Conservation (phyloP, 345 rosid genomes). For the Brassica napus region DNA sequence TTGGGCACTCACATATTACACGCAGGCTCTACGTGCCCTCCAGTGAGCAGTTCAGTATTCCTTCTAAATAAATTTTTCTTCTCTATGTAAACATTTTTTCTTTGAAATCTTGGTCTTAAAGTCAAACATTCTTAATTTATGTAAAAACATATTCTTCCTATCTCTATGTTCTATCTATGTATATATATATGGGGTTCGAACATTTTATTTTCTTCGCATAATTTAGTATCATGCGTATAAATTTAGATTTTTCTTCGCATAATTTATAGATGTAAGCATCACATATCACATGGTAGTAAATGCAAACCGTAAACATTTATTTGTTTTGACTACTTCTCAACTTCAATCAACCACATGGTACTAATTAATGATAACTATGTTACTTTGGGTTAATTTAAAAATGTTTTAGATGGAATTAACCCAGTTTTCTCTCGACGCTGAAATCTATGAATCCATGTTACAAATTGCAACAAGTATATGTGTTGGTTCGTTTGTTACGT, state of each 20-base stretch:
- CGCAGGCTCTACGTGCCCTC: not conserved
- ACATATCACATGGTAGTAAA: not conserved
- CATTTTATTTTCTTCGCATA: no score
- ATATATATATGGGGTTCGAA: no score
- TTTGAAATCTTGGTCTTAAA: not conserved
- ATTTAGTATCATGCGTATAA: no score
- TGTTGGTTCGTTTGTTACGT: not conserved
- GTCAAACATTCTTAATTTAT: not conserved
- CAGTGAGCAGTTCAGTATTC: not conserved
- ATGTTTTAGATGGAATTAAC: not conserved
- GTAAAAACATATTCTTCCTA: not conserved
- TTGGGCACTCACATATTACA: not conserved
- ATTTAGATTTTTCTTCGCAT: no score
- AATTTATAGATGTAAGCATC: not conserved
- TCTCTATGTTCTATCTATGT: no score
- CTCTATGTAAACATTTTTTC: not conserved
- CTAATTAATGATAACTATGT: not conserved
- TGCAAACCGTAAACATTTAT: not conserved
- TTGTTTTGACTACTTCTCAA: not conserved
- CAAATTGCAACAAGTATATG: not conserved
- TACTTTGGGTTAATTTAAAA: not conserved
- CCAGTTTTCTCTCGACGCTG: not conserved
- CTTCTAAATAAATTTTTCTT: not conserved
- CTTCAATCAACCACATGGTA: not conserved
- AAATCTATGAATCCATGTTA: not conserved